Evolutionary conservation across 2,329 filamentous ascomycete species (phyloP).

Genomic region (Sphaerulina populicola): DNA sequence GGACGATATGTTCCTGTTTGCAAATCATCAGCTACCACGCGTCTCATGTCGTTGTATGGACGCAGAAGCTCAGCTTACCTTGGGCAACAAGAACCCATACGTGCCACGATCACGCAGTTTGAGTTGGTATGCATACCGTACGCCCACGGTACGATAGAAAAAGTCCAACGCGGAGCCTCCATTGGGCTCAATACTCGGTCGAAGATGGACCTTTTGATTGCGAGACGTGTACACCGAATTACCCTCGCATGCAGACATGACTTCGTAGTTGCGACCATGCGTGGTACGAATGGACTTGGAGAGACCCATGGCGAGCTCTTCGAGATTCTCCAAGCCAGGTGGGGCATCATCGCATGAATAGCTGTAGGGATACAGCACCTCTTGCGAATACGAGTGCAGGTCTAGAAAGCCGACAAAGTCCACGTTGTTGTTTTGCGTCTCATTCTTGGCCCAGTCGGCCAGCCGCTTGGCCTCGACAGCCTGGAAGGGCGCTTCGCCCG

Average conservation of each 20-base stretch:
- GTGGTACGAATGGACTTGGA: slow-evolving; percentile 82
- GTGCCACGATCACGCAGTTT: slow-evolving; percentile 88
- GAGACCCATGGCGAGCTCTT: slow-evolving; percentile 80
- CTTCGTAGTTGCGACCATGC: slow-evolving; percentile 52
- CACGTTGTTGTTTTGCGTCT: slow-evolving; percentile 61
- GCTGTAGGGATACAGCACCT: slow-evolving; percentile 85
- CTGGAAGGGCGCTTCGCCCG: slow-evolving; percentile 74
- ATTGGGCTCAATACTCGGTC: slow-evolving; percentile 58
- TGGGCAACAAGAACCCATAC: slow-evolving; percentile 86
- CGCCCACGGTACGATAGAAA: slow-evolving; percentile 81
- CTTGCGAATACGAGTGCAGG: slow-evolving; percentile 89
- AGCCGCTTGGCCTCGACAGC: slow-evolving; percentile 68
- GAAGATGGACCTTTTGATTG: slow-evolving; percentile 30
- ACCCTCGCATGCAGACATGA: slow-evolving; percentile 80
- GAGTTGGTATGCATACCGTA: slow-evolving; percentile 83
- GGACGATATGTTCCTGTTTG: slow-evolving; percentile 12
- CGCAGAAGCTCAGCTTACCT: slow-evolving; percentile 42
- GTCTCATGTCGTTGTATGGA: slow-evolving; percentile 69
- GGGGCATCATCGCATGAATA: slow-evolving; percentile 72
- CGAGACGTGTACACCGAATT: slow-evolving; percentile 45
- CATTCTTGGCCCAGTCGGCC: slow-evolving; percentile 72
- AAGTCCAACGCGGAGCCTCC: slow-evolving; percentile 88
- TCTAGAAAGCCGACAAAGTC: slow-evolving; percentile 81
- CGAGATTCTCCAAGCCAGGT: slow-evolving; percentile 80
- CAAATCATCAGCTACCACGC: not conserved